Evolutionary conservation across 1,284 basidiomycete species (phyloP).

Genomic region (Fereydounia khargensis): DNA sequence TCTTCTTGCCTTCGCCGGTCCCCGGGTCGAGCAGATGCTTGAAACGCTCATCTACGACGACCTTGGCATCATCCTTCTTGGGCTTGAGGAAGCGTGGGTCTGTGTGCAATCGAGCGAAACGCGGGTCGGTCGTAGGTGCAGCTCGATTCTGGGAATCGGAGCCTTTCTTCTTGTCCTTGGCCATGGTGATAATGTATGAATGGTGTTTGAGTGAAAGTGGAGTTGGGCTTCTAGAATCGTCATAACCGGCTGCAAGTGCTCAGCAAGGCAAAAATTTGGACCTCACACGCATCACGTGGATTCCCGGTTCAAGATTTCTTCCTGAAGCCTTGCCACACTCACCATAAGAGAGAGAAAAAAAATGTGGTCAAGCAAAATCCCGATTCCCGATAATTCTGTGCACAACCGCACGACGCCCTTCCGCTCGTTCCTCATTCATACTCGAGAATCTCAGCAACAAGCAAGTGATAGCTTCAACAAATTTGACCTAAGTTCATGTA

Average conservation of each 20-base stretch:
- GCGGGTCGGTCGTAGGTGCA: slow-evolving; percentile 34
- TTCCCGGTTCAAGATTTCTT: too few relatives aligned
- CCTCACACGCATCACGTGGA: too few relatives aligned
- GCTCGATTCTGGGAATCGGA: slow-evolving; percentile 10
- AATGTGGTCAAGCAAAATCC: too few relatives aligned
- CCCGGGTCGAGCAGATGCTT: slow-evolving; percentile 73
- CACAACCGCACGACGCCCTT: too few relatives aligned
- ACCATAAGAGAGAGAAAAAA: too few relatives aligned
- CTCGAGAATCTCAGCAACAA: too few relatives aligned
- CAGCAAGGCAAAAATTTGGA: too few relatives aligned
- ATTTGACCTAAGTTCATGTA: too few relatives aligned
- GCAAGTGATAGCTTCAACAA: too few relatives aligned
- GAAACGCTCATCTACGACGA: slow-evolving; percentile 92
- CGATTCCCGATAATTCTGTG: too few relatives aligned
- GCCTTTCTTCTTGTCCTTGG: slow-evolving; percentile 11
- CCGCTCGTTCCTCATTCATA: too few relatives aligned
- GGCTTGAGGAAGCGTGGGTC: slow-evolving; percentile 90
- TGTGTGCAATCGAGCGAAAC: slow-evolving; percentile 81
- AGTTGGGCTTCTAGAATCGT: neutral
- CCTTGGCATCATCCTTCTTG: slow-evolving; percentile 75
- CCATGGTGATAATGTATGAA: slow-evolving; percentile 6
- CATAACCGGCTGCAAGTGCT: neutral
- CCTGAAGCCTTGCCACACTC: too few relatives aligned
- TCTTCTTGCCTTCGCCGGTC: slow-evolving; percentile 56
- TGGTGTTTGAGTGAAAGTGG: neutral